Base-by-base conservation (phyloP, 2,329 filamentous ascomycete species). In the Zasmidium angulare region DNA sequence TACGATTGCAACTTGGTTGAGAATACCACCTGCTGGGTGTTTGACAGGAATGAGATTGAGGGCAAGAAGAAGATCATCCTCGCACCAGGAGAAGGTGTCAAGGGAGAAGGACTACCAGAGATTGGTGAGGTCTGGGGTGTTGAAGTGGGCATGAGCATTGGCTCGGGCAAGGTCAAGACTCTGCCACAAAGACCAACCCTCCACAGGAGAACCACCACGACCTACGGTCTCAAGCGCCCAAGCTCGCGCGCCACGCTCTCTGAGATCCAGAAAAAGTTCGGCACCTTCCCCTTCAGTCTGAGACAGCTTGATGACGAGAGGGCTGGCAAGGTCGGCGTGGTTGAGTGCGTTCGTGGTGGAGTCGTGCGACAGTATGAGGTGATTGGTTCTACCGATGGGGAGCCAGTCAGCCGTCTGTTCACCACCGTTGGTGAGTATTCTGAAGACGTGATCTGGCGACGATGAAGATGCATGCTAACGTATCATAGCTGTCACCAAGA, bases 51-150 rank as follows among this genome's bases (percentile, higher is more conserved):
- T 78, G 95, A 99, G 78, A 98, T 99, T 66, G 95, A 99, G 82
- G 90, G 90, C 71, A 87, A 89, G 83, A 97, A 97, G 88, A 98
- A 97, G 86, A 96, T 99, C 73, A 95, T 99, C 67, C 82, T 99
- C 59, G 85, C 91, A 22, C 90, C 92, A 31, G 85, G 87, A 53
- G 92, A 97, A 71, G 91, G 91, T 66, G 87, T 89, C 74, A 96
- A 92, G 81, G 93, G 93, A 58, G 95, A 99, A 63, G 95, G 95
- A 72, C 78, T 86, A 59, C 90, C 95, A 59, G 93, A 96, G 72
- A 80, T 96, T 58, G 89, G 91, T 67, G 95, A 99, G 76, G 93
- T 96, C 62, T 99, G 95, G 95, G 95, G 95, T 77, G 91, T 99
- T 56, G 95, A 99, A 83, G 87, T 97, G 75, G 93, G 93, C 69